phyloP scores from a whole-genome alignment of 441 rosid species.

The California macrophylla region DNA sequence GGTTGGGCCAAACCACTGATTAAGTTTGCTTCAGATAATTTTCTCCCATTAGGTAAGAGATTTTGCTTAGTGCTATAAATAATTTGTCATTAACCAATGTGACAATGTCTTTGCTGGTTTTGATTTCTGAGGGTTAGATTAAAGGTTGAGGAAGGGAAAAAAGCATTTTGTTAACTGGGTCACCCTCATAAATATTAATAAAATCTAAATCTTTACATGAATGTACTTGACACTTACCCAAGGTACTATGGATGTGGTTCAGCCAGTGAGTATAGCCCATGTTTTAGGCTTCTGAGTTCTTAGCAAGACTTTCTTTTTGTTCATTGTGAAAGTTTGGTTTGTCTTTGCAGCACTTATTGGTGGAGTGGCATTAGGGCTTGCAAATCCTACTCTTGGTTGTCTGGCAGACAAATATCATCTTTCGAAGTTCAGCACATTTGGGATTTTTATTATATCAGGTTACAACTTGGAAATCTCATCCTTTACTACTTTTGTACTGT shows the following conservation, averaged over 20 bases:
- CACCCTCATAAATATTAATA: background rate
- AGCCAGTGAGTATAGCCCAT: background rate
- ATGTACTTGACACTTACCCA: too few relatives aligned
- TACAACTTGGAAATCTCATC: conserved; percentile 12
- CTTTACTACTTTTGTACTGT: conserved; percentile 6
- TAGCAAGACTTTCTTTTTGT: background rate
- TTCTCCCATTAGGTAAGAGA: conserved; percentile 64
- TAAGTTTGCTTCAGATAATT: conserved; percentile 45
- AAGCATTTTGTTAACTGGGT: background rate
- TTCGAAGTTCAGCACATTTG: conserved; percentile 67
- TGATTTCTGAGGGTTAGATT: background rate
- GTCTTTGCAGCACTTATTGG: conserved; percentile 59
- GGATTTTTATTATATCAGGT: conserved; percentile 81
- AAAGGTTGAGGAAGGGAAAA: background rate
- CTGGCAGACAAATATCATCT: conserved; percentile 62
- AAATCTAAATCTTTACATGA: background rate
- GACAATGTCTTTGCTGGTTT: background rate
- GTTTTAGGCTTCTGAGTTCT: background rate
- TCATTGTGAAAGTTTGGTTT: background rate
- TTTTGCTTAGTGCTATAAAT: background rate
- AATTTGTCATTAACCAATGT: background rate
- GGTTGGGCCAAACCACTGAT: conserved; percentile 40
- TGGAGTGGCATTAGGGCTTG: conserved; percentile 79
- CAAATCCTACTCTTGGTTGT: conserved; percentile 76
- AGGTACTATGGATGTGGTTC: too few relatives aligned